Percentiles rank a stretch among this genome's conserved stretches.
Conservation (phyloP, 352 stramenopile species). For the Pythium dissimile region DNA sequence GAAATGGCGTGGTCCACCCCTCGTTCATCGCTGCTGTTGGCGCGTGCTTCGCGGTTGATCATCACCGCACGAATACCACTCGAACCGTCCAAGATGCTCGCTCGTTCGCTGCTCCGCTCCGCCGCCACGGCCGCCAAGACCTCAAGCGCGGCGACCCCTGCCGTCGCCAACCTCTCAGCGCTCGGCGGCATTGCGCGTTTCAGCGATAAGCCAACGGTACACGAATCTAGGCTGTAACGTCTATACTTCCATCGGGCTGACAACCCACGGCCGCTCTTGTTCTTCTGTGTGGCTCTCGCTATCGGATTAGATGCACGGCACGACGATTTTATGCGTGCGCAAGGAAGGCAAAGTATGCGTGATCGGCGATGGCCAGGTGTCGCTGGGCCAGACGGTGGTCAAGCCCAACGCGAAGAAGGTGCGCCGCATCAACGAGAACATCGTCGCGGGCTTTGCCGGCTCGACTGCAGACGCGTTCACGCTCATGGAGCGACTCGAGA, state of each 20-base stretch:
- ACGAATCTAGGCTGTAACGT: background rate
- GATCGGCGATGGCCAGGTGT: slow-evolving; percentile 98
- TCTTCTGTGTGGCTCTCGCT: too few relatives aligned
- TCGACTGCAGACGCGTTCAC: slow-evolving; percentile 98
- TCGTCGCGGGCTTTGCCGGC: slow-evolving; percentile 96
- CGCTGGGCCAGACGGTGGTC: slow-evolving; percentile 92
- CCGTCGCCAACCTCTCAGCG: slow-evolving; percentile 17
- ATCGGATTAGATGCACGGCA: slow-evolving; percentile 94
- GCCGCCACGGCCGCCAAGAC: slow-evolving; percentile 18
- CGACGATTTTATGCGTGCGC: slow-evolving; percentile 97
- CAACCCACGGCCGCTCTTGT: background rate
- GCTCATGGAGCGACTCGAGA: slow-evolving; percentile 97
- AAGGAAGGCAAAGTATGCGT: slow-evolving; percentile 97
- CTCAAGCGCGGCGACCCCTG: slow-evolving; percentile 4
- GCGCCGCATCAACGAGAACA: slow-evolving; percentile 92
- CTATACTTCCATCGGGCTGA: background rate
- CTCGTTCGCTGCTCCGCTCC: slow-evolving; percentile 56
- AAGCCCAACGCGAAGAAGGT: slow-evolving; percentile 99
- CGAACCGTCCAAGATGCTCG: slow-evolving; percentile 37
- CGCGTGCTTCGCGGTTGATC: slow-evolving; percentile 17
- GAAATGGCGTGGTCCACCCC: slow-evolving; percentile 12
- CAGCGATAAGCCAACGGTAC: slow-evolving; percentile 52
- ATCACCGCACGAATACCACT: slow-evolving; percentile 9
- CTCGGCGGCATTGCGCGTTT: slow-evolving; percentile 35
- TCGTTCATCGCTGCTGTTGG: background rate